These are phyloP conservation scores for Teratosphaeria viscida DNA, from an alignment of 2,329 filamentous ascomycete species.

Conservation along the genomic window DNA sequence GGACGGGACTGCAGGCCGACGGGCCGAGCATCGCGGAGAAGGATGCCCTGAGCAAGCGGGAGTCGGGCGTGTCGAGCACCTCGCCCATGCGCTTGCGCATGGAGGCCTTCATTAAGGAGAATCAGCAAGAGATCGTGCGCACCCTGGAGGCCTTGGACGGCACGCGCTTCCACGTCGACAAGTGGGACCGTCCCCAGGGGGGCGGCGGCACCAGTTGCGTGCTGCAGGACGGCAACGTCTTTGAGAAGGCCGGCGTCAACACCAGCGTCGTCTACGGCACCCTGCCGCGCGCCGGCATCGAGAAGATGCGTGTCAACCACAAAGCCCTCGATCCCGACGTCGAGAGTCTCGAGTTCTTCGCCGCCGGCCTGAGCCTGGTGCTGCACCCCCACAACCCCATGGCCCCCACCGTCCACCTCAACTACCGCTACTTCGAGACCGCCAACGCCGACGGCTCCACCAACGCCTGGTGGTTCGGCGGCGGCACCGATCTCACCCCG, in stretches of 20 bases:
- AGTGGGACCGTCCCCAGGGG: constrained; percentile 78
- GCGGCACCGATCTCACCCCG: constrained; percentile 87
- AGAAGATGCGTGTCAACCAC: constrained; percentile 90
- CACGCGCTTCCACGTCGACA: constrained; percentile 68
- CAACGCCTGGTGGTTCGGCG: constrained; percentile 97
- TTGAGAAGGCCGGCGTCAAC: constrained; percentile 95
- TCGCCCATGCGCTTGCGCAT: constrained; percentile 97
- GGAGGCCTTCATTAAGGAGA: constrained; percentile 90
- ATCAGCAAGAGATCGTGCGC: constrained; percentile 77
- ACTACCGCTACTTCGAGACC: constrained; percentile 98
- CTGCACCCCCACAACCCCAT: constrained; percentile 91
- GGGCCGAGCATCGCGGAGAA: constrained; percentile 68
- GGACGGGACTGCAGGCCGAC: constrained; percentile 38
- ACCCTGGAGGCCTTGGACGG: constrained; percentile 79
- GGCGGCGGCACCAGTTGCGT: constrained; percentile 83
- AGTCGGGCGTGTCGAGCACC: constrained; percentile 59
- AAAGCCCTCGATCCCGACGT: constrained; percentile 73
- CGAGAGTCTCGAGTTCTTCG: constrained; percentile 87
- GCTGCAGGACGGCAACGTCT: constrained; percentile 89
- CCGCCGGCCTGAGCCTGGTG: constrained; percentile 83
- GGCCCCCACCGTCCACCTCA: constrained; percentile 94
- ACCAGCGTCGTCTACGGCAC: constrained; percentile 91
- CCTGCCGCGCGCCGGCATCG: constrained; percentile 74
- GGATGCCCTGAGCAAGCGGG: constrained; percentile 70
- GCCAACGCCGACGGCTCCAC: constrained; percentile 68